Conservation (phyloP, 139 green algal genomes). For the Coelastrella sp. region DNA sequence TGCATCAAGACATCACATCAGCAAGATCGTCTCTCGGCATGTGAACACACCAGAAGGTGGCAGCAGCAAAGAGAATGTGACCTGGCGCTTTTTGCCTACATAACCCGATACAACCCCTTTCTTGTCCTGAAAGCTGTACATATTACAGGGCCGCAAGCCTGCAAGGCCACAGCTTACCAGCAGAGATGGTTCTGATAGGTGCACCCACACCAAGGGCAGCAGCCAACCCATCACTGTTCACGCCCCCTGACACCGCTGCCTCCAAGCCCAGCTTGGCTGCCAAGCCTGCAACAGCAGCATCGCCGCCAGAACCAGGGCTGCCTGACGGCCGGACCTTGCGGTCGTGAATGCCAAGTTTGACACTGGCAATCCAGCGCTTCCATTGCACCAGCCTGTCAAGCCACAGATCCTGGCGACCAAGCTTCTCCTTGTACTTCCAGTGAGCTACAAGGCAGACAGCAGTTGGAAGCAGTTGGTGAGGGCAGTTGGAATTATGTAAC, state of each 20-base stretch:
- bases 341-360: constrained; percentile 46
- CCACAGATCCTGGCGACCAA: constrained; percentile 48
- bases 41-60: too few relatives aligned
- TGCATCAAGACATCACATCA: too few relatives aligned
- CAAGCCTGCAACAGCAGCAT: constrained; percentile 39
- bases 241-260: not conserved
- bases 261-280: constrained; percentile 15
- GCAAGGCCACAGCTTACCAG: not conserved
- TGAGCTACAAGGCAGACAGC: constrained; percentile 64
- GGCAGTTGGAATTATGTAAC: too few relatives aligned
- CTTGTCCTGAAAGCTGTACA: too few relatives aligned
- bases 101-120: too few relatives aligned
- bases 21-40: too few relatives aligned
- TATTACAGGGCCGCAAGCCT: too few relatives aligned
- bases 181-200: not conserved
- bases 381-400: constrained; percentile 51
- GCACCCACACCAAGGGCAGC: not conserved
- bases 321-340: constrained; percentile 36
- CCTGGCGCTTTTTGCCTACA: too few relatives aligned
- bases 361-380: constrained; percentile 48
- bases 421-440: constrained; percentile 95
- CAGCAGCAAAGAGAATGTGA: too few relatives aligned
- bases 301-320: constrained; percentile 17
- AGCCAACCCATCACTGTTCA: constrained; percentile 6
- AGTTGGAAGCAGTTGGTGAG: too few relatives aligned